phyloP scores from a whole-genome alignment of 805 yeast species.

The Nakazawaea anatomiae region DNA sequence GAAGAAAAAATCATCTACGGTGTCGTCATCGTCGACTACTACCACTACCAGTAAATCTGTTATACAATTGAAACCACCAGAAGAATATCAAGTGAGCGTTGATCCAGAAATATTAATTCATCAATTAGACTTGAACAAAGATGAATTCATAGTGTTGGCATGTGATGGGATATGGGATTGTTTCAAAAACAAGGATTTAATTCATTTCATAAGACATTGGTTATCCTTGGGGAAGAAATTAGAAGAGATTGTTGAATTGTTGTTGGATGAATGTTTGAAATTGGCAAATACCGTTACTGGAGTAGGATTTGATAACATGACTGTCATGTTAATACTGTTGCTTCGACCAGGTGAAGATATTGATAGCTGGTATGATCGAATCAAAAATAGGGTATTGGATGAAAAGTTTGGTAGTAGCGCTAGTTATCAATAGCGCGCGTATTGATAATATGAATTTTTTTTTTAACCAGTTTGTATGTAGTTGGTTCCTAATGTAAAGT shows the following conservation, averaged over 20 bases:
- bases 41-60: conserved; percentile 18
- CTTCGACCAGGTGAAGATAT: conserved; percentile 40
- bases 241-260: conserved; percentile 50
- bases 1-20: neutral
- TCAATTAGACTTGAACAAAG: conserved; percentile 32
- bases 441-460: too few species aligned
- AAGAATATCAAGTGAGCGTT: conserved; percentile 74
- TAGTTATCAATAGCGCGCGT: neutral
- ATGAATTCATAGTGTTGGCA: conserved; percentile 68
- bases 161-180: conserved; percentile 87
- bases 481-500: too few species aligned
- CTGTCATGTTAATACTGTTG: conserved; percentile 59
- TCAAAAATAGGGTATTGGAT: conserved; percentile 35
- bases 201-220: conserved; percentile 49
- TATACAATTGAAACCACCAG: conserved; percentile 38
- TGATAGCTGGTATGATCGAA: conserved; percentile 52
- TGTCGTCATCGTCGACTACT: neutral
- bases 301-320: conserved; percentile 80
- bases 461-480: too few species aligned
- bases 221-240: conserved; percentile 51
- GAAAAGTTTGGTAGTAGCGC: conserved; percentile 26
- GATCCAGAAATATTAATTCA: conserved; percentile 72
- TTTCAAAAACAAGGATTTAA: conserved; percentile 49
- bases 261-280: conserved; percentile 60
- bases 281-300: conserved; percentile 74